These are phyloP conservation scores for Blumeria graminis DNA, from an alignment of 2,329 filamentous ascomycete genomes.

Conservation along the genomic window DNA sequence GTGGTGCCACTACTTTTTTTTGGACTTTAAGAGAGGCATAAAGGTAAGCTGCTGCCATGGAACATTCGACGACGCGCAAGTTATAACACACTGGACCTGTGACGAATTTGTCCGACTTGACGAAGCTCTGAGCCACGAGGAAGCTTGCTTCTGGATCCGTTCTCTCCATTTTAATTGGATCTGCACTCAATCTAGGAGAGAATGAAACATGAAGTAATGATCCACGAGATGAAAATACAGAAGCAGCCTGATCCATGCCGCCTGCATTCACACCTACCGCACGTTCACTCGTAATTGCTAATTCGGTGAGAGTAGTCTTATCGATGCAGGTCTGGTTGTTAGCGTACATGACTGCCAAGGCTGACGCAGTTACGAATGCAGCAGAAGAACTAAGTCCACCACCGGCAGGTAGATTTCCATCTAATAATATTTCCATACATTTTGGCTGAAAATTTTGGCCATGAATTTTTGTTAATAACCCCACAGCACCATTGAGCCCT, in stretches of 20 bases:
- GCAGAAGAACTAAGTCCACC: constrained; percentile 86
- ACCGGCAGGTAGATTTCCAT: constrained; percentile 78
- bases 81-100: constrained; percentile 92
- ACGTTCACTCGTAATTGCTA: constrained; percentile 84
- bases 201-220: constrained; percentile 82
- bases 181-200: constrained; percentile 49
- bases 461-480: constrained; percentile 45
- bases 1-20: constrained; percentile 25
- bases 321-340: constrained; percentile 59
- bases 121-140: constrained; percentile 82
- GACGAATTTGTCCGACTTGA: constrained; percentile 82
- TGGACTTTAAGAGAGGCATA: constrained; percentile 27
- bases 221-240: constrained; percentile 71
- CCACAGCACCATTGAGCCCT: constrained; percentile 59
- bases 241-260: constrained; percentile 94
- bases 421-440: constrained; percentile 70
- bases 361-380: constrained; percentile 76
- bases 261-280: constrained; percentile 91
- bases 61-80: constrained; percentile 85
- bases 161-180: constrained; percentile 58
- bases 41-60: constrained; percentile 52
- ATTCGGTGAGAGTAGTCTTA: constrained; percentile 77
- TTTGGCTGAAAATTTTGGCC: constrained; percentile 36
- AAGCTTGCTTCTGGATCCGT: constrained; percentile 70
- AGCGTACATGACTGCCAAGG: constrained; percentile 66